These are phyloP conservation scores for Penicillium steckii DNA, from an alignment of 495 filamentous ascomycete genomes.

Conservation along the genomic window DNA sequence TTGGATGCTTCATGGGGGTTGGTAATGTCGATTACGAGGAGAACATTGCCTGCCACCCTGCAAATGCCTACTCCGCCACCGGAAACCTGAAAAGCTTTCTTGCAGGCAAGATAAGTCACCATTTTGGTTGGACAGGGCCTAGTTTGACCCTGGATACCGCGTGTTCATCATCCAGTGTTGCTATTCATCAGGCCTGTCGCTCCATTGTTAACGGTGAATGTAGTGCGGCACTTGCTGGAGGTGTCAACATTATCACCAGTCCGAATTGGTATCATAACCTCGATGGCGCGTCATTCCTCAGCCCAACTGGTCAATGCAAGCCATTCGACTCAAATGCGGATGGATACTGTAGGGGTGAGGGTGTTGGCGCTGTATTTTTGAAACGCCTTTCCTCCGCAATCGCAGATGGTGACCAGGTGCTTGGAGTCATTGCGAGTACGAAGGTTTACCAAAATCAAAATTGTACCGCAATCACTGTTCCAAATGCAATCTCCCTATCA, in stretches of 20 bases:
- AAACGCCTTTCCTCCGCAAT: constrained; percentile 61
- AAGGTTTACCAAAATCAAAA: constrained; percentile 61
- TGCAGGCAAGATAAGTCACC: constrained; percentile 27
- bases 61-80: constrained; percentile 32
- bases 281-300: constrained; percentile 39
- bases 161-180: constrained; percentile 40
- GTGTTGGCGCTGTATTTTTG: constrained; percentile 31
- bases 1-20: constrained; percentile 36
- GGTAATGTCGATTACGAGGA: constrained; percentile 29
- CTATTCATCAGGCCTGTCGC: constrained; percentile 32
- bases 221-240: constrained; percentile 30
- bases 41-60: constrained; percentile 26
- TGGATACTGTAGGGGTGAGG: constrained; percentile 42
- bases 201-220: constrained; percentile 33
- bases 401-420: constrained; percentile 59
- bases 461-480: constrained; percentile 60
- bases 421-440: constrained; percentile 57
- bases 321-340: constrained; percentile 48
- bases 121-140: constrained; percentile 45
- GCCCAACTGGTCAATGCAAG: constrained; percentile 58
- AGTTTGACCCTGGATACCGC: constrained; percentile 38
- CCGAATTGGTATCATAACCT: constrained; percentile 32
- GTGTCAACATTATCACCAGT: constrained; percentile 37
- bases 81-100: constrained; percentile 29
- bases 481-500: constrained; percentile 27